Base-by-base conservation (phyloP, 2,329 filamentous ascomycete species). In the Hypoxylon sp. region DNA sequence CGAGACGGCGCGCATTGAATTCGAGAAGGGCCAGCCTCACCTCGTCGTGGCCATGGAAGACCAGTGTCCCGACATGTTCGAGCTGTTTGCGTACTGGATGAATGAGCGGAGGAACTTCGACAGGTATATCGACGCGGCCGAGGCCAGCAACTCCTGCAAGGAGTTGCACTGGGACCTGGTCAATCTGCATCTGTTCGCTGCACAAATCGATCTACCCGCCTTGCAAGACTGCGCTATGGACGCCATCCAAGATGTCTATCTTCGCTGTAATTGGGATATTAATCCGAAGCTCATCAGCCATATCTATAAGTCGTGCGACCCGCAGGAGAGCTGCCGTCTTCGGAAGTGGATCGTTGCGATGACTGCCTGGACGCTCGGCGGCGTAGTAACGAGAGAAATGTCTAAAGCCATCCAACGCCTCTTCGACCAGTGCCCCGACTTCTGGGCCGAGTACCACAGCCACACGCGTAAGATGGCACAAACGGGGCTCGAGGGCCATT, bases 261-360 rank as follows among this genome's bases (percentile, higher is more conserved):
- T 89, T 42, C 82, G 83, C 13, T 83, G 84, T 74, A 85, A 89
- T 80, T 89, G 86, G 86, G 85, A 88, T 71, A 84, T 89, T 62
- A 83, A 83, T 2, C 82, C 85, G 1, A 78, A 79, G 27, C 82
- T 89, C 52, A 78, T 89, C 62, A 76, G 78, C 59, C 86, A 84
- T 67, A 80, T 88, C 10, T 89, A 88, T 77, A 82, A 78, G n/a
- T 81, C 85, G 69, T 86, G 85, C 75, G 83, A 87, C 54, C 76
- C 83, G 11, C 75, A 82, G 29, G 80, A 83, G 37, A 82, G 86
- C 57, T 82, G 85, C 44, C 83, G 87, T 8, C 80, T 89, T 42
- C 84, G 87, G 52, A 85, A 86, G 69, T 89, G 87, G 87, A 83
- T 86, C 59, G 86, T 88, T 5, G 86, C 87, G 64, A 88, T 89